These are phyloP conservation scores for Trichosanthes cucumerina DNA, from an alignment of 306 rosid genomes.

Conservation along the genomic window DNA sequence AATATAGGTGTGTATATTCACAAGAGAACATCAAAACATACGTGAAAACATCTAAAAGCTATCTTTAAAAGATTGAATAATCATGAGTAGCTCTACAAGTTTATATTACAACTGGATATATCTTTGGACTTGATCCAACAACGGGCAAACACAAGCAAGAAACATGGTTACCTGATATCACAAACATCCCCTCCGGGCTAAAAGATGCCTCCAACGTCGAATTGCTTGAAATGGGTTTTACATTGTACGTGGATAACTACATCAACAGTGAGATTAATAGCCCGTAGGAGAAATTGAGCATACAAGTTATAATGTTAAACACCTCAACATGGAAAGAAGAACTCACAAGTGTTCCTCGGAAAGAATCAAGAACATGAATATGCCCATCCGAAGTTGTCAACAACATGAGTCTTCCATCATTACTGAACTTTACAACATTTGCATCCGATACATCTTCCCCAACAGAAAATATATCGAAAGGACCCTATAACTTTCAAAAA, in stretches of 20 bases:
- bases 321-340: background rate
- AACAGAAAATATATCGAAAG: slow-evolving; percentile 79
- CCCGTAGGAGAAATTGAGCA: slow-evolving; percentile 6
- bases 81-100: background rate
- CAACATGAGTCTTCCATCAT: slow-evolving; percentile 87
- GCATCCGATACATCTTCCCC: slow-evolving; percentile 92
- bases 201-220: slow-evolving; percentile 94
- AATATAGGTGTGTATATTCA: background rate
- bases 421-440: slow-evolving; percentile 88
- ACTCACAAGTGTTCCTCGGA: slow-evolving; percentile 88
- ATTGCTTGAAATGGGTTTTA: slow-evolving; percentile 56
- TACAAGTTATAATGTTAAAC: slow-evolving; percentile 11
- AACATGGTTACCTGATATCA: slow-evolving; percentile 52
- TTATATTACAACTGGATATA: background rate
- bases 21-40: background rate
- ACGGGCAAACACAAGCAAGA: slow-evolving; percentile 1
- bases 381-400: slow-evolving; percentile 77
- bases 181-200: slow-evolving; percentile 96
- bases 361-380: slow-evolving; percentile 86
- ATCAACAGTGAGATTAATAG: slow-evolving; percentile 7
- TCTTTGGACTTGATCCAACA: background rate
- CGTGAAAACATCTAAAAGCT: background rate
- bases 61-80: background rate
- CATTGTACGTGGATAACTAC: slow-evolving; percentile 73
- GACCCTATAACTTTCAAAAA: slow-evolving; percentile 52